Evolutionary conservation across 495 filamentous ascomycete genomes (phyloP), one percentile per base, ranked within the genome.

Genomic region (Xylaria castorea): DNA sequence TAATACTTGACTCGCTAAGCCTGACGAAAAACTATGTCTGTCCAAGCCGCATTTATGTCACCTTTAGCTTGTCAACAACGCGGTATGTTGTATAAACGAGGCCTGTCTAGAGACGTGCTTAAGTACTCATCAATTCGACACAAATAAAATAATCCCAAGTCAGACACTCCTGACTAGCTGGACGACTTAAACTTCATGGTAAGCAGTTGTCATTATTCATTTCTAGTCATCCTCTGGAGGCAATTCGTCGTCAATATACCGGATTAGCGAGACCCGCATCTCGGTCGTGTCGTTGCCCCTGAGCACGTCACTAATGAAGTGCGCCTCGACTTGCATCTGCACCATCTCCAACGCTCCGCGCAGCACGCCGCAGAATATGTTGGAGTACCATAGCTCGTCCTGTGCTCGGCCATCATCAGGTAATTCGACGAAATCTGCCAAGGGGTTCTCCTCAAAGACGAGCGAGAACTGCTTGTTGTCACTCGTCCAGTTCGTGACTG

Each of bases 271-370:
- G 78, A 99, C 91, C 78, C 96, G 88, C 94, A 99, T 97, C 87
- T 99, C 96, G 1, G 96, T 98, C 25, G 92, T 93, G 80, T 99
- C 96, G 76, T 98, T 94, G 1, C 96, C 96, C 57, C 94, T 91
- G 55, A 99, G 84, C 69, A 97, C 89, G 80, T 99, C 96, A 82
- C 94, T 98, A 78, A 97, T 92, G 80, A 98, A 99, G 78, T 97
- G 94, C 42, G 93, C 94, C 80, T 99, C 96, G 27, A 98, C 93
- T 85, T 99, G 96, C 94, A 98, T 97, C 87, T 98, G 96, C 44
- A 99, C 97, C 96, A 99, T 99, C 85, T 99, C 96, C 70, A 98
- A 81, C 7, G 96, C 90, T 6, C 96, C 96, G 75, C 95, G 86
- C 55, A 99, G 84, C 34, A 99, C 92, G 50, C 96, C 96, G 75